These are phyloP conservation scores for Globisporangium cederbergense DNA, from an alignment of 352 stramenopile genomes.

Conservation along the genomic window DNA sequence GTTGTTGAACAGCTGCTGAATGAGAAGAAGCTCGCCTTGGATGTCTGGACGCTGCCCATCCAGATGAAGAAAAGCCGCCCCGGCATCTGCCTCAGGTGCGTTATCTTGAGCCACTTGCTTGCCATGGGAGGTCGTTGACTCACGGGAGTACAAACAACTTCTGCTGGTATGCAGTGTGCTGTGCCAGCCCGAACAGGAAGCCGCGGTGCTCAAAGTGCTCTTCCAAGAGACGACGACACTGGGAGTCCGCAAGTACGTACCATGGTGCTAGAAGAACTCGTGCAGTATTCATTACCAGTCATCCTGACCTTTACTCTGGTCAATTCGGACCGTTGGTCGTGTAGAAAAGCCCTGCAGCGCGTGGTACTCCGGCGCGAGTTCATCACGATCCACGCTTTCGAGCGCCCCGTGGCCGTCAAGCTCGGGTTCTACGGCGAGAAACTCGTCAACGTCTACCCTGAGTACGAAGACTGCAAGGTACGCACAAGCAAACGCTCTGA, in stretches of 20 bases:
- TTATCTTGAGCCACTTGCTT: background rate
- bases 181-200: slow-evolving; percentile 56
- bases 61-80: slow-evolving; percentile 92
- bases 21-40: slow-evolving; percentile 42
- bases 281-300: too few relatives aligned
- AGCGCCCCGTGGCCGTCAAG: slow-evolving; percentile 53
- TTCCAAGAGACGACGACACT: slow-evolving; percentile 89
- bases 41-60: slow-evolving; percentile 87
- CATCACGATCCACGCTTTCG: slow-evolving; percentile 40
- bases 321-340: background rate
- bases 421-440: slow-evolving; percentile 45
- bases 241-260: slow-evolving; percentile 69
- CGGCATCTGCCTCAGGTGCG: slow-evolving; percentile 66
- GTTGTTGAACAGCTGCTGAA: slow-evolving; percentile 69
- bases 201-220: slow-evolving; percentile 47
- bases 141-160: background rate
- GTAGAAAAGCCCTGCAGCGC: slow-evolving; percentile 56
- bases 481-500: background rate
- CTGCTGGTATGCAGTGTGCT: slow-evolving; percentile 50
- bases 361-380: slow-evolving; percentile 50
- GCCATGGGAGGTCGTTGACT: background rate
- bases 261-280: background rate
- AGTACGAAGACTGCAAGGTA: slow-evolving; percentile 85
- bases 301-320: background rate
- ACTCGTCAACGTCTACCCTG: slow-evolving; percentile 70